Evolutionary conservation across 805 yeast genomes (phyloP).

Genomic region (Lipomyces mesembrius): DNA sequence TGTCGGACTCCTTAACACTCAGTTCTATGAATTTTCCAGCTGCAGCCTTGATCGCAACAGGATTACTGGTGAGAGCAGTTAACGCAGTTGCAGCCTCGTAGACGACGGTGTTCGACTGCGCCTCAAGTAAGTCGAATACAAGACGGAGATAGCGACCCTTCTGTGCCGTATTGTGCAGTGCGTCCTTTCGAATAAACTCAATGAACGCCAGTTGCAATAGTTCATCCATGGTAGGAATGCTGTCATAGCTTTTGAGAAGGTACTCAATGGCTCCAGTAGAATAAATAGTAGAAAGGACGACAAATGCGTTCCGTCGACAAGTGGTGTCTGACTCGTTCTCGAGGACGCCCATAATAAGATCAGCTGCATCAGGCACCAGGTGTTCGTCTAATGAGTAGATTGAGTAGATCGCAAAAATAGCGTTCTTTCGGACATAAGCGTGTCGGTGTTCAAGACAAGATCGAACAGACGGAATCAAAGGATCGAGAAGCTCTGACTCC

Average conservation of each 20-base stretch:
- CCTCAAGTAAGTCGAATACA: constrained; percentile 71
- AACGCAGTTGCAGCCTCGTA: constrained; percentile 91
- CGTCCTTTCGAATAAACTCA: constrained; percentile 87
- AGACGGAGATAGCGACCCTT: constrained; percentile 73
- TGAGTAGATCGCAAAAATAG: constrained; percentile 85
- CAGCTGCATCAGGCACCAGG: constrained; percentile 94
- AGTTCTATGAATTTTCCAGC: constrained; percentile 86
- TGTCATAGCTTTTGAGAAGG: constrained; percentile 68
- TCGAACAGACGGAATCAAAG: constrained; percentile 90
- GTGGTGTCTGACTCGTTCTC: constrained; percentile 87
- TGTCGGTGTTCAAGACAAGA: constrained; percentile 93
- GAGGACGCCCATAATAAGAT: constrained; percentile 72
- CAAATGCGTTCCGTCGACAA: constrained; percentile 93
- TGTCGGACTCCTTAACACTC: constrained; percentile 92
- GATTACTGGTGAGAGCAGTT: constrained; percentile 60
- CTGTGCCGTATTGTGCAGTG: constrained; percentile 64
- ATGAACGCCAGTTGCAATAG: constrained; percentile 85
- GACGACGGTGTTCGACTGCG: constrained; percentile 70
- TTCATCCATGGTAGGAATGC: constrained; percentile 73
- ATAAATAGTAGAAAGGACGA: constrained; percentile 79
- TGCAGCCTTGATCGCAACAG: constrained; percentile 71
- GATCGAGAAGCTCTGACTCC: constrained; percentile 93
- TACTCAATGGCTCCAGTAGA: constrained; percentile 83
- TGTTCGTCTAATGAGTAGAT: constrained; percentile 83
- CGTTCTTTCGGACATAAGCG: constrained; percentile 96